Evolutionary conservation across 192 early-diverging fungal species (phyloP).

Genomic region (Coemansia sp.): DNA sequence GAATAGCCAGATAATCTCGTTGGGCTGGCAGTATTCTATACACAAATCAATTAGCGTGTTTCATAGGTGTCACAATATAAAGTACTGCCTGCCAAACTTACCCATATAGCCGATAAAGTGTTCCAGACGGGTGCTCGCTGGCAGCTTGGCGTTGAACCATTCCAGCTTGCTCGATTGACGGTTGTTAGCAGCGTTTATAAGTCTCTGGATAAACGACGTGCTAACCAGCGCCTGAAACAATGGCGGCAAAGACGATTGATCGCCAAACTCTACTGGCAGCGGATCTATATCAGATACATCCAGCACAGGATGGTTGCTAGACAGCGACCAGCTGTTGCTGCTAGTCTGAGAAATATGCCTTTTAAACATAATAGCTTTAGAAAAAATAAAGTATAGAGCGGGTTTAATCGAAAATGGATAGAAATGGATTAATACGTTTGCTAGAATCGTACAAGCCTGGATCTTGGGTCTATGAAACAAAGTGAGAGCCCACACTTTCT

Average conservation of each 20-base stretch:
- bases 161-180: slow-evolving; percentile 8
- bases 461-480: not conserved
- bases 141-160: slow-evolving; percentile 32
- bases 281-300: slow-evolving; percentile 24
- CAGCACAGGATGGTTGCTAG: slow-evolving; percentile 20
- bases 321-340: slow-evolving; percentile 22
- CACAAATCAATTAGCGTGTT: not conserved
- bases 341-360: not conserved
- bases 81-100: slow-evolving; percentile 7
- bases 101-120: slow-evolving; percentile 17
- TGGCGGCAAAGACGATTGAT: slow-evolving; percentile 22
- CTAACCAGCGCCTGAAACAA: slow-evolving; percentile 21
- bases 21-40: slow-evolving; percentile 24
- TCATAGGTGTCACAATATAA: not conserved
- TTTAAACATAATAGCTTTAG: slow-evolving; percentile 21
- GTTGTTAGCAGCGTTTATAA: slow-evolving; percentile 12
- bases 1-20: slow-evolving; percentile 41
- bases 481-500: not conserved
- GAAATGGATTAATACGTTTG: not conserved
- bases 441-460: not conserved
- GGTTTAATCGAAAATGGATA: not conserved
- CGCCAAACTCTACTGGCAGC: slow-evolving; percentile 20
- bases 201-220: slow-evolving; percentile 17
- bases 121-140: slow-evolving; percentile 11
- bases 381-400: not conserved